Evolutionary conservation across 2,329 filamentous ascomycete species (phyloP).

Genomic region (Arthroderma uncinatum): DNA sequence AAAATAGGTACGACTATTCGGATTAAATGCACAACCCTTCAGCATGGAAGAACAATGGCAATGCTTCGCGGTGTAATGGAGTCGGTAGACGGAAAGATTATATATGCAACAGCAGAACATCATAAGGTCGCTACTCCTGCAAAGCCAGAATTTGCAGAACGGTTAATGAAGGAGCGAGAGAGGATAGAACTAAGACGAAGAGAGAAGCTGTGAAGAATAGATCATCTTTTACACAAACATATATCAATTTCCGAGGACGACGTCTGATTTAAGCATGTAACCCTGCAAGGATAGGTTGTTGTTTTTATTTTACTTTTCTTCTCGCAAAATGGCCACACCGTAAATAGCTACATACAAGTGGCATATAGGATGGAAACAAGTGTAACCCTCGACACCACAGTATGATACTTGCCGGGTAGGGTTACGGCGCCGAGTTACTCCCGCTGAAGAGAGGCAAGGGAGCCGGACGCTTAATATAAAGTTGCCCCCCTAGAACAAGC

Average conservation of each 20-base stretch:
- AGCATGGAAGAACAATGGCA: conserved; percentile 42
- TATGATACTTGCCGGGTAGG: not conserved
- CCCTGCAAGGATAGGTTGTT: too few relatives aligned
- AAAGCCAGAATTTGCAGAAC: conserved; percentile 26
- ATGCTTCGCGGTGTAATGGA: conserved; percentile 42
- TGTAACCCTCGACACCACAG: not conserved
- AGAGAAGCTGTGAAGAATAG: not conserved
- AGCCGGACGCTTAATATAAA: not conserved
- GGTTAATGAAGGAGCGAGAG: conserved; percentile 7
- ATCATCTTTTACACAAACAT: too few relatives aligned
- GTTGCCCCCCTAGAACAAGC: not conserved
- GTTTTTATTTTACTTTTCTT: too few relatives aligned
- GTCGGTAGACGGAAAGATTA: conserved; percentile 37
- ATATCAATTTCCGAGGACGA: too few relatives aligned
- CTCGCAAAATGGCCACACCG: too few relatives aligned
- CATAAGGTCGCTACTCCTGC: conserved; percentile 42
- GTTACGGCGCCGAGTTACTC: not conserved
- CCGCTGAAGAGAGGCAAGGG: not conserved
- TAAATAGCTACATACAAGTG: too few relatives aligned
- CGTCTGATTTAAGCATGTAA: too few relatives aligned
- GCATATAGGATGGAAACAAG: not conserved
- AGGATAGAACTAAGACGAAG: not conserved
- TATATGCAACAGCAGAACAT: conserved; percentile 43
- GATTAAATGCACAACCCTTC: conserved; percentile 35
- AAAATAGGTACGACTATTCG: conserved; percentile 32